Base-by-base conservation (phyloP, 2,329 filamentous ascomycete genomes). In the Boeremia exigua region DNA sequence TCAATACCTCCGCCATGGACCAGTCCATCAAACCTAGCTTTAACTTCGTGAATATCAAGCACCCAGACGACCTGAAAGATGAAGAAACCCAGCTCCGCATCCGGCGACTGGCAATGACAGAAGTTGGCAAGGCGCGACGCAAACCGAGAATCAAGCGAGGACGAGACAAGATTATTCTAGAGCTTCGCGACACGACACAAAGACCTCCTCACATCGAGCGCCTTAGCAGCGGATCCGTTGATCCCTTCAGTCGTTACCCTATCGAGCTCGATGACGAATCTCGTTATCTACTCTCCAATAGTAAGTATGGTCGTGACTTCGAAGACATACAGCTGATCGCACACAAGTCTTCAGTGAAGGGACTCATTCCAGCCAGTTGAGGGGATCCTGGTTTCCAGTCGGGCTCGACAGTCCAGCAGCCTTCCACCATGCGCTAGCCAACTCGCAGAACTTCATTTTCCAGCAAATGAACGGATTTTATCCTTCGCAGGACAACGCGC, bases 31-130 rank as follows among this genome's bases (percentile, higher is more conserved):
- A 68, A 53, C 61, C 59, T 17, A 62, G 44, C 23, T 73, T 73
- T 59, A 72, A 60, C 29, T 72, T 73, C 36, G 66, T 73, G 9
- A 72, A 72, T 34, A 60, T 73, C 27, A 57, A 66, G 10, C 69
- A 73, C 42, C 69, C 69, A 1, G 67, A 71, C 40, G 69, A 73
- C 15, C 59, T 73, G 9, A 73, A 73, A 40, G 61, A 69, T 56
- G 66, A 65, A 44, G 63, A 69, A 34, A 73, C 63, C 2, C 67
- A 71, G 51, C 62, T 68, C 33, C 66, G 67, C 2, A 73, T 73
- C 30, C 66, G 70, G 5, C 61, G 66, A n/a, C 60, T 72, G n/a
- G 70, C 70, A 2, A 73, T 73, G 70, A 68, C 61, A 11, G 68
- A 73, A 55, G 65, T 73, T 17, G 68, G 68, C n/a, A 66, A 60